Conservation (phyloP, 805 yeast species). For the Sungouiella blattae region DNA sequence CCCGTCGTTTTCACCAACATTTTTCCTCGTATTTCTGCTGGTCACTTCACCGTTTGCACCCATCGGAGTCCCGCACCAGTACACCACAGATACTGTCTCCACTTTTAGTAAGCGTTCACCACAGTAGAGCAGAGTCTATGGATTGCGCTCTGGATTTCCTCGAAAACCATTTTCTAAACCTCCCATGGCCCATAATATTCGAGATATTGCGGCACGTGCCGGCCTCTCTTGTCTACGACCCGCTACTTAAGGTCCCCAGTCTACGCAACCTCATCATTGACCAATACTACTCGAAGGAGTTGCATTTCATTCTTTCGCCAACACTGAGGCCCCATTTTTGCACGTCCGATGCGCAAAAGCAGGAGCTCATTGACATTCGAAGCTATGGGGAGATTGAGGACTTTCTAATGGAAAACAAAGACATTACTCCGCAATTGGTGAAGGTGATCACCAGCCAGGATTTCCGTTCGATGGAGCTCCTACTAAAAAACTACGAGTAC, state of each 20-base stretch:
- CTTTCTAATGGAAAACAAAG: slow-evolving; percentile 26
- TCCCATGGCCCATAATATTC: slow-evolving; percentile 12
- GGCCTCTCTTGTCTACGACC: slow-evolving; percentile 8
- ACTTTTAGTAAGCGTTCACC: too few species aligned
- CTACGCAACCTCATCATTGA: slow-evolving; percentile 23
- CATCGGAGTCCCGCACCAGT: too few species aligned
- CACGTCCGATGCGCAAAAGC: slow-evolving; percentile 6
- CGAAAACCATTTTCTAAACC: slow-evolving; percentile 6
- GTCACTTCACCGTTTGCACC: too few species aligned
- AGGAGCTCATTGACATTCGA: slow-evolving; percentile 15
- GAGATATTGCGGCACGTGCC: slow-evolving; percentile 9
- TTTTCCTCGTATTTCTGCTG: too few species aligned
- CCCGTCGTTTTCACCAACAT: too few species aligned
- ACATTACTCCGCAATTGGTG: slow-evolving; percentile 25
- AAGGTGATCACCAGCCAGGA: slow-evolving; percentile 30
- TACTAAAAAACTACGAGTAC: slow-evolving; percentile 20
- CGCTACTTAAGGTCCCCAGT: slow-evolving; percentile 11
- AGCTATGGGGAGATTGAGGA: slow-evolving; percentile 31
- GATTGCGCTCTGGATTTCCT: too few species aligned
- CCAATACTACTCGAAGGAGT: slow-evolving; percentile 25
- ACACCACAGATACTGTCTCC: too few species aligned
- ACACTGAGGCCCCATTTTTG: slow-evolving; percentile 21
- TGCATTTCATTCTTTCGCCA: slow-evolving; percentile 33
- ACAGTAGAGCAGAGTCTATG: too few species aligned
- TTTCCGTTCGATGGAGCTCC: slow-evolving; percentile 22